phyloP scores from a whole-genome alignment of 1,284 basidiomycete species.

The Sporisorium scitamineum region DNA sequence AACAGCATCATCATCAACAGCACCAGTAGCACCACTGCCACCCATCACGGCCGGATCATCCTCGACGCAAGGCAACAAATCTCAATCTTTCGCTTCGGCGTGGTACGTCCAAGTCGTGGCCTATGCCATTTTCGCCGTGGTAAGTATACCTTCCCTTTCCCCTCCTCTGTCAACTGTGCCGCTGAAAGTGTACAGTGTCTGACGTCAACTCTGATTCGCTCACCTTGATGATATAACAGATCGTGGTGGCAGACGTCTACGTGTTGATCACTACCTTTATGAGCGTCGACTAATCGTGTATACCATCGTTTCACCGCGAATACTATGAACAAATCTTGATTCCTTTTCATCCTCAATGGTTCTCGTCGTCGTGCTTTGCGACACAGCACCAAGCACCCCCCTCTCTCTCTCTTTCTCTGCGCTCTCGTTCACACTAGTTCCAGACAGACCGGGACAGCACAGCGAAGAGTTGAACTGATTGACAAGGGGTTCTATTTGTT shows the following conservation, averaged over 20 bases:
- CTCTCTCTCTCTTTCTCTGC: too few species aligned
- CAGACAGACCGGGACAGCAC: too few species aligned
- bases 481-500: background rate
- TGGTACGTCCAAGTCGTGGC: conserved; percentile 42
- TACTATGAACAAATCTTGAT: background rate
- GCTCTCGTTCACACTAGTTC: too few species aligned
- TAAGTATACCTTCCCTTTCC: conserved; percentile 1
- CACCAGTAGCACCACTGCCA: background rate
- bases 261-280: conserved; percentile 48
- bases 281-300: background rate
- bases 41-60: background rate
- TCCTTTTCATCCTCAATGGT: background rate
- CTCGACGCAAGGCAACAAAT: background rate
- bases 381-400: too few species aligned
- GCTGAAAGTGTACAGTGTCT: too few species aligned
- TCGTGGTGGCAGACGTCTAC: conserved; percentile 51
- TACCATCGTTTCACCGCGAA: background rate
- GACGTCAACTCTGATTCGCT: background rate
- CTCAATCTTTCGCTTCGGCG: conserved; percentile 37
- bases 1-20: background rate
- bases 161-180: background rate
- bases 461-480: too few species aligned
- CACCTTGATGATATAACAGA: conserved; percentile 1
- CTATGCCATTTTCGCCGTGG: conserved; percentile 38
- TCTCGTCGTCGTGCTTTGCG: background rate